phyloP scores from a whole-genome alignment of 2,329 filamentous ascomycete genomes.

The Hypomyces rosellus region DNA sequence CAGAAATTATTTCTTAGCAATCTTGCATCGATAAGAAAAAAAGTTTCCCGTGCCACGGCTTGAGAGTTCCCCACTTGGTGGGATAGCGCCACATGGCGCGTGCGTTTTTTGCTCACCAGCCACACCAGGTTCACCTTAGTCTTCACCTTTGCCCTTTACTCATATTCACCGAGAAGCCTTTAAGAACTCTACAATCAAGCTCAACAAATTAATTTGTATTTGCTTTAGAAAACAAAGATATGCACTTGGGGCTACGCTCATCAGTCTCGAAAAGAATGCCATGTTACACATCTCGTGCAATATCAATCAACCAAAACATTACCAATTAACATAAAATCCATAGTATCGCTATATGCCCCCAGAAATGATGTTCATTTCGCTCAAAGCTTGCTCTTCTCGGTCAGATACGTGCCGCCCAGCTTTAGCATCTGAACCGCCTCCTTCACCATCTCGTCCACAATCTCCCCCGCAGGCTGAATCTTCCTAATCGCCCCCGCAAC shows the following conservation, averaged over 20 bases:
- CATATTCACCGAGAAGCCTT: too few species aligned
- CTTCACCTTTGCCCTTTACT: too few species aligned
- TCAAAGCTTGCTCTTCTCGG: conserved; percentile 37
- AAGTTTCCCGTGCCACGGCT: conserved; percentile 13
- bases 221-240: too few species aligned
- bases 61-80: conserved; percentile 6
- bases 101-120: conserved; percentile 13
- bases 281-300: too few species aligned
- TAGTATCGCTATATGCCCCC: too few species aligned
- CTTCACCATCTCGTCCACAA: conserved; percentile 85
- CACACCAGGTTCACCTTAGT: conserved; percentile 1
- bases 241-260: too few species aligned
- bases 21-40: conserved; percentile 15
- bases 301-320: too few species aligned
- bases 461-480: conserved; percentile 73
- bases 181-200: not conserved
- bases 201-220: not conserved
- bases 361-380: too few species aligned
- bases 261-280: too few species aligned
- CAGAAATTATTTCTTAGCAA: conserved; percentile 10
- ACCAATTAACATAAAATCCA: too few species aligned
- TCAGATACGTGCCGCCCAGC: conserved; percentile 55
- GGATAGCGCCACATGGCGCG: conserved; percentile 11
- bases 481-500: conserved; percentile 72
- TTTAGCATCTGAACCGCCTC: conserved; percentile 66